phyloP scores from a whole-genome alignment of 169 alveolate genomes.

The Eimeria nieschulzi region DNA sequence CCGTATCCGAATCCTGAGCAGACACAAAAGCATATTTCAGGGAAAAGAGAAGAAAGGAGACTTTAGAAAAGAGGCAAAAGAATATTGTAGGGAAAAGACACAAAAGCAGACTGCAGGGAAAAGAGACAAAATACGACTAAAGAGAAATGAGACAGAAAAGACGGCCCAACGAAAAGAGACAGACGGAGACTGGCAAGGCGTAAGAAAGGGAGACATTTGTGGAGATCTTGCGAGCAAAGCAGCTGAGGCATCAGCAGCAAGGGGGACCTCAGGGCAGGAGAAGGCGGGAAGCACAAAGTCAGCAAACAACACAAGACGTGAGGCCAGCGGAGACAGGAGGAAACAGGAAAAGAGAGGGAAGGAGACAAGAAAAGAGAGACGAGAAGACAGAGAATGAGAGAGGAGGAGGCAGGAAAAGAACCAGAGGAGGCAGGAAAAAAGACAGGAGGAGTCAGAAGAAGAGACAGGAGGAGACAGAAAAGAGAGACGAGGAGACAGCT shows the following conservation, averaged over 20 bases:
- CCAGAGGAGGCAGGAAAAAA: neutral
- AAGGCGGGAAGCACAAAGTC: too few species aligned
- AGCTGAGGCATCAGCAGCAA: neutral
- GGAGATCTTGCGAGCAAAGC: neutral
- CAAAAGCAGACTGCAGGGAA: neutral
- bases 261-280: neutral
- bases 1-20: conserved; percentile 64
- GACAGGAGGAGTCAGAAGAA: too few species aligned
- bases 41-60: neutral
- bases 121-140: neutral
- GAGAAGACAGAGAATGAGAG: too few species aligned
- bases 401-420: too few species aligned
- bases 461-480: neutral
- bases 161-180: too few species aligned
- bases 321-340: neutral
- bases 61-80: neutral
- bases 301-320: too few species aligned
- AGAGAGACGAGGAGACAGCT: neutral
- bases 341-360: neutral
- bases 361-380: neutral
- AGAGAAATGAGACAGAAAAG: neutral
- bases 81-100: neutral
- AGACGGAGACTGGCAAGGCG: too few species aligned
- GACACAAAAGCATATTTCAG: neutral
- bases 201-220: neutral